phyloP scores from a whole-genome alignment of 129 eudicot species.

The Deinandra increscens region DNA sequence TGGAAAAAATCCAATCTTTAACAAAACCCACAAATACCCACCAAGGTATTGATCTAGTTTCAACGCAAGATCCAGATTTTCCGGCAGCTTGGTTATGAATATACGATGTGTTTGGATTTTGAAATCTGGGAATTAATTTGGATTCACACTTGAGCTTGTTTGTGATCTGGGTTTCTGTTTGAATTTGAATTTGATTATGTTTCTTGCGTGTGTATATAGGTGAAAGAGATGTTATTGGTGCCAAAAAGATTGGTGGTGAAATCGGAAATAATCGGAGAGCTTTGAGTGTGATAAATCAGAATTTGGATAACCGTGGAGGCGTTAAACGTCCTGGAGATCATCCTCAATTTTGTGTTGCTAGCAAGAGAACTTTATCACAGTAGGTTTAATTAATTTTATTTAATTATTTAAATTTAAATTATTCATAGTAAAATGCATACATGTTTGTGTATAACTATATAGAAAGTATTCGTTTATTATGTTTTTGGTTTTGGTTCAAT shows the following conservation, averaged over 20 bases:
- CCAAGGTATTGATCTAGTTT: constrained; percentile 47
- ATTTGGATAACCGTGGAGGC: constrained; percentile 33
- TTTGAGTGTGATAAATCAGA: constrained; percentile 64
- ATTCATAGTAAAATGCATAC: constrained; percentile 13
- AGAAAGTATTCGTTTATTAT: too few relatives aligned
- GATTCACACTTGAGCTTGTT: constrained; percentile 18
- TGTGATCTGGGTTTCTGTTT: constrained; percentile 8
- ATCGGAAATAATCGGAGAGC: constrained; percentile 55
- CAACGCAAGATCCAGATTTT: constrained; percentile 18
- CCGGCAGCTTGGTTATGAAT: neutral
- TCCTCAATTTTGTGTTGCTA: constrained; percentile 49
- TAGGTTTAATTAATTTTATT: constrained; percentile 19
- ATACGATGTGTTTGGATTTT: neutral
- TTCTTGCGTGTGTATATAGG: constrained; percentile 25
- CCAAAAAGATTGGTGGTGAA: constrained; percentile 52
- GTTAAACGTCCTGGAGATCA: constrained; percentile 23
- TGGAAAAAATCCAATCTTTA: constrained; percentile 45
- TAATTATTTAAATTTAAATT: neutral
- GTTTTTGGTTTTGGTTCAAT: too few relatives aligned
- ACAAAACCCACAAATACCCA: constrained; percentile 38
- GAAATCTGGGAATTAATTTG: neutral
- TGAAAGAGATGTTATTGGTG: constrained; percentile 34
- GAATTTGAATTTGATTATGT: neutral
- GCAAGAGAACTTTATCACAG: constrained; percentile 67
- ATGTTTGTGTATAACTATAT: too few relatives aligned